Evolutionary conservation across 208 protist genomes (phyloP).

Genomic region (Wallacemonas rigidus): DNA sequence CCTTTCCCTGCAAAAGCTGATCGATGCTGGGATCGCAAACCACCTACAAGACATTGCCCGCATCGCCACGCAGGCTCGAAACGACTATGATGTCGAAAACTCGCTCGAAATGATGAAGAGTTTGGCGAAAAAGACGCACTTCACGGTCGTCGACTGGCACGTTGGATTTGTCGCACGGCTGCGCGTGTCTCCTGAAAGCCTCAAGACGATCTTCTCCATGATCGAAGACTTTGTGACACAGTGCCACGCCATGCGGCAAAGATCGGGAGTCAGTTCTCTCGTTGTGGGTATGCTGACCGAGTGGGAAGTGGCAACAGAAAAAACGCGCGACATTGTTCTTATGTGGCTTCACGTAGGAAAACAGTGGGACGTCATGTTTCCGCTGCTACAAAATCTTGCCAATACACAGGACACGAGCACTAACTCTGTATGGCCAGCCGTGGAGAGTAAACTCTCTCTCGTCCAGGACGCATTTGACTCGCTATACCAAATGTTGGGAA

Average conservation of each 20-base stretch:
- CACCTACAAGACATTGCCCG: constrained; percentile 55
- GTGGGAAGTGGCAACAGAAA: constrained; percentile 73
- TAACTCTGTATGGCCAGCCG: constrained; percentile 2
- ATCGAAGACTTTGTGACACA: constrained; percentile 63
- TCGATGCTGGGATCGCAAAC: constrained; percentile 67
- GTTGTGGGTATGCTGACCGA: constrained; percentile 65
- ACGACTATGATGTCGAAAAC: constrained; percentile 78
- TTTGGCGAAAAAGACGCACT: constrained; percentile 75
- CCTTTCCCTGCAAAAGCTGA: constrained; percentile 56
- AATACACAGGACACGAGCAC: background rate
- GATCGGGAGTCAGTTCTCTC: constrained; percentile 50
- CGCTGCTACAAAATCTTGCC: constrained; percentile 3
- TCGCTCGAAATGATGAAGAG: constrained; percentile 87
- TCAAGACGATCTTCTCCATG: constrained; percentile 11
- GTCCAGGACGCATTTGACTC: constrained; percentile 30
- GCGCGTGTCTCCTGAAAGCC: constrained; percentile 5
- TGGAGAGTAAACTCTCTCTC: constrained; percentile 13
- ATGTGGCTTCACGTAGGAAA: constrained; percentile 50
- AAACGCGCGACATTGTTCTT: constrained; percentile 49
- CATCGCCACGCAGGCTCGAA: constrained; percentile 68
- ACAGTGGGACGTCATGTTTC: constrained; percentile 38
- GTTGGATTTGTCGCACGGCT: constrained; percentile 4
- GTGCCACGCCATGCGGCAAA: constrained; percentile 51
- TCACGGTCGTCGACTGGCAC: constrained; percentile 39
- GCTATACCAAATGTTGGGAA: constrained; percentile 50